These are phyloP conservation scores for Wakefieldia striispora DNA, from an alignment of 768 basidiomycete species.

Conservation along the genomic window DNA sequence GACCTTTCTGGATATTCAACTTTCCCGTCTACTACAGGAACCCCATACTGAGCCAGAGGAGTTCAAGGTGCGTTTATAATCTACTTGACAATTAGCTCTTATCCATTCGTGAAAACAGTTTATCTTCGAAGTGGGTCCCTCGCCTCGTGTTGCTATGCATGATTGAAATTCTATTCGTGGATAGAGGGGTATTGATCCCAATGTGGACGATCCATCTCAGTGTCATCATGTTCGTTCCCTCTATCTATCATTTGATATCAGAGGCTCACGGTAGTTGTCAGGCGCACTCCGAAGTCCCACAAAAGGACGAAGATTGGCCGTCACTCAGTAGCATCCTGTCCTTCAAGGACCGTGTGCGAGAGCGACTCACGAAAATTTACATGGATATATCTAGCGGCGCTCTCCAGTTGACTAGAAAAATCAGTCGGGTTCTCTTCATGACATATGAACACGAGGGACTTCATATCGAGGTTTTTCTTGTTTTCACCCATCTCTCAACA, in stretches of 20 bases:
- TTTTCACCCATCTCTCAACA: not conserved
- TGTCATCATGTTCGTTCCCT: constrained; percentile 75
- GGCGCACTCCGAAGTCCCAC: constrained; percentile 89
- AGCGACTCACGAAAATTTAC: constrained; percentile 72
- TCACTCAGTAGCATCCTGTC: constrained; percentile 61
- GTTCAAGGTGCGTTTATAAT: constrained; percentile 55
- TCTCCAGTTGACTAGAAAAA: constrained; percentile 53
- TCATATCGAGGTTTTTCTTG: constrained; percentile 65
- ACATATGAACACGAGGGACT: constrained; percentile 87
- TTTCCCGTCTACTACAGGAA: constrained; percentile 71
- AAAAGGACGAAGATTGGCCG: constrained; percentile 85
- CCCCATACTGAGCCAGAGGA: constrained; percentile 80
- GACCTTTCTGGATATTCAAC: constrained; percentile 87
- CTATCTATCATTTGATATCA: not conserved
- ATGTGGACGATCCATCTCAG: constrained; percentile 83
- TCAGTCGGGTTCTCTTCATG: constrained; percentile 85
- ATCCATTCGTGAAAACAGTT: constrained; percentile 37
- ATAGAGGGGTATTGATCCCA: constrained; percentile 93
- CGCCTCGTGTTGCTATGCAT: not conserved
- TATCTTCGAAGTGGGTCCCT: constrained; percentile 65
- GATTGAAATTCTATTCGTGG: constrained; percentile 10
- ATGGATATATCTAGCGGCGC: constrained; percentile 58
- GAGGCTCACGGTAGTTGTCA: constrained; percentile 31
- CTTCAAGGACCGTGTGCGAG: constrained; percentile 77
- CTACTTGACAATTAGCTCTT: constrained; percentile 5